Evolutionary conservation across 2,329 filamentous ascomycete genomes (phyloP).

Genomic region (Hymenoscyphus fraxineus): DNA sequence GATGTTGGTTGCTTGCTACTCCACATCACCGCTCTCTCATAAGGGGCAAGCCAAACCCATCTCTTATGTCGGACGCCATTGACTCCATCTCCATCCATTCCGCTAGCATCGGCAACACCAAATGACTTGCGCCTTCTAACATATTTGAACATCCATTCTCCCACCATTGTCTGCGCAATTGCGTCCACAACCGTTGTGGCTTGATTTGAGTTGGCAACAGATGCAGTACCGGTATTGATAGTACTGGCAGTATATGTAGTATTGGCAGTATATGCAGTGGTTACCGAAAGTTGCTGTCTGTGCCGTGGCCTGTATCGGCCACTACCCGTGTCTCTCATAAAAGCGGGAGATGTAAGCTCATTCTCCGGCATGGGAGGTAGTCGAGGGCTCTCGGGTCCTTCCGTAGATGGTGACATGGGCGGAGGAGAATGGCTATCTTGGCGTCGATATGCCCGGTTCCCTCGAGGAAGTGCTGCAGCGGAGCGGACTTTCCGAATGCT

Average conservation of each 20-base stretch:
- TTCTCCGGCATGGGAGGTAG: slow-evolving; percentile 72
- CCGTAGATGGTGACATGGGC: slow-evolving; percentile 63
- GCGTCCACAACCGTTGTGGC: slow-evolving; percentile 85
- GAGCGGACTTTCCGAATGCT: slow-evolving; percentile 83
- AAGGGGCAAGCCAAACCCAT: slow-evolving; percentile 98
- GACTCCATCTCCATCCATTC: slow-evolving; percentile 64
- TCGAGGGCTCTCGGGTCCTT: slow-evolving; percentile 64
- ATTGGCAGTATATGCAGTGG: slow-evolving; percentile 46
- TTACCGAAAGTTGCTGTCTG: slow-evolving; percentile 58
- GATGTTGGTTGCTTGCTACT: slow-evolving; percentile 94
- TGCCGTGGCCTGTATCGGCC: slow-evolving; percentile 46
- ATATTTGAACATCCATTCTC: slow-evolving; percentile 95
- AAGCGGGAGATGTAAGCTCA: slow-evolving; percentile 60
- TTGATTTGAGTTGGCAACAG: slow-evolving; percentile 56
- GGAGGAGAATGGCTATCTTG: slow-evolving; percentile 59
- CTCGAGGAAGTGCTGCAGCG: slow-evolving; percentile 64
- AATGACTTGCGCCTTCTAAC: slow-evolving; percentile 87
- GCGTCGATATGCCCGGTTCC: slow-evolving; percentile 46
- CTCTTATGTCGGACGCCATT: slow-evolving; percentile 78
- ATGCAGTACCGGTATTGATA: slow-evolving; percentile 41
- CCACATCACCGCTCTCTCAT: slow-evolving; percentile 95
- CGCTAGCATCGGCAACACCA: slow-evolving; percentile 66
- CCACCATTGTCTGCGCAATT: slow-evolving; percentile 97
- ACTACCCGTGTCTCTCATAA: slow-evolving; percentile 39
- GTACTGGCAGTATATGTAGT: slow-evolving; percentile 24